phyloP scores from a whole-genome alignment of 345 rosid genomes.

The Pistacia atlantica region DNA sequence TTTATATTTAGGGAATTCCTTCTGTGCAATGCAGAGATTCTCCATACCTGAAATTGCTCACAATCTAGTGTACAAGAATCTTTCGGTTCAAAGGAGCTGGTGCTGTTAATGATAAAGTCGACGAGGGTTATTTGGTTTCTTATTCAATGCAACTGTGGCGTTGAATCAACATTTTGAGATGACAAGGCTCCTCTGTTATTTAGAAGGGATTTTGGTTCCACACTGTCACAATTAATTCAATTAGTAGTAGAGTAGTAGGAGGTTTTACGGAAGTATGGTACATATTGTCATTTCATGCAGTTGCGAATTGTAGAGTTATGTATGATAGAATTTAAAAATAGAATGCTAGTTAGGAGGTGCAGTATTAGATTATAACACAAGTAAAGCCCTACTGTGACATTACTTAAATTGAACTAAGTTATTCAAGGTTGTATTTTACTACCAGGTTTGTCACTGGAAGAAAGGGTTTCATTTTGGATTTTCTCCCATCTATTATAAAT shows the following conservation, averaged over 20 bases:
- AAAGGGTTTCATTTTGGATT: too few relatives aligned
- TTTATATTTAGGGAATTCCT: neutral
- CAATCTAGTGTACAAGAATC: neutral
- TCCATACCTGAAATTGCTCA: neutral
- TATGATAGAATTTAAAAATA: neutral
- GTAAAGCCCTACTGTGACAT: too few relatives aligned
- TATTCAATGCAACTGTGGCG: neutral
- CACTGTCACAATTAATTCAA: too few relatives aligned
- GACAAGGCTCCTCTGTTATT: neutral
- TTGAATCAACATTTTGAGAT: neutral
- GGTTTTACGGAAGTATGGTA: neutral
- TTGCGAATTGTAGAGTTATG: neutral
- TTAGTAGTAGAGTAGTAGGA: neutral
- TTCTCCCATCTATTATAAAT: too few relatives aligned
- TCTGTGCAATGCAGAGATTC: neutral
- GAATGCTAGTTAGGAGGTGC: neutral
- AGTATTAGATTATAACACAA: too few relatives aligned
- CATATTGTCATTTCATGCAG: neutral
- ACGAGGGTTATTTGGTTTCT: neutral
- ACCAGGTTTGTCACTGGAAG: too few relatives aligned
- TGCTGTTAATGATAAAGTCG: neutral
- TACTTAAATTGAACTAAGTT: too few relatives aligned
- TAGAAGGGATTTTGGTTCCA: neutral
- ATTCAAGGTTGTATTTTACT: too few relatives aligned
- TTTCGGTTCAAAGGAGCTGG: slow-evolving; percentile 13